These are phyloP conservation scores for Ustilago shanxiensis DNA, from an alignment of 1,284 basidiomycete species.

Conservation along the genomic window DNA sequence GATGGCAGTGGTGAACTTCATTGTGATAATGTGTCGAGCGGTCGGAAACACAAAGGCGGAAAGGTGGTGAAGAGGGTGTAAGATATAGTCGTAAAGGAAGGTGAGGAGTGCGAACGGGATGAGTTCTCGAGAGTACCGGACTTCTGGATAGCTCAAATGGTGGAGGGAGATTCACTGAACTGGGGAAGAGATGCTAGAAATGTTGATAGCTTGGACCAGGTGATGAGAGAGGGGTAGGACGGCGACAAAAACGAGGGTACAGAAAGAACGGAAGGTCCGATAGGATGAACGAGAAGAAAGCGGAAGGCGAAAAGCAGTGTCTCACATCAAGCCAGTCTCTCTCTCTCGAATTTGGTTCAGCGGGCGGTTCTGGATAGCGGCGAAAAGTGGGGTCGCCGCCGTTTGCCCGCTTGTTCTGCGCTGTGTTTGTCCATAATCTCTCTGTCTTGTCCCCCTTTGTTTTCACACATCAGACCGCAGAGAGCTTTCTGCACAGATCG, in stretches of 20 bases:
- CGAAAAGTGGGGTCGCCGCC: not conserved
- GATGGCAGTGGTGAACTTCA: constrained; percentile 58
- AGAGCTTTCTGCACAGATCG: not conserved
- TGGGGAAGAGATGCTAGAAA: too few relatives aligned
- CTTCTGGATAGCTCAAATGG: constrained; percentile 4
- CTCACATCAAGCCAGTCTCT: not conserved
- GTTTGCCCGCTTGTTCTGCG: not conserved
- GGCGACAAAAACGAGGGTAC: not conserved
- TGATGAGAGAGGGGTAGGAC: not conserved
- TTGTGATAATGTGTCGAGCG: constrained; percentile 12
- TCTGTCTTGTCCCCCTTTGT: not conserved
- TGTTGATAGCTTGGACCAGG: not conserved
- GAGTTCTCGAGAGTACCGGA: constrained; percentile 19
- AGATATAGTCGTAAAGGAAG: constrained; percentile 1
- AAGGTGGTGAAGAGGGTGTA: constrained; percentile 9
- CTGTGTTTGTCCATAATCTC: not conserved
- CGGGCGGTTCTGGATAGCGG: not conserved
- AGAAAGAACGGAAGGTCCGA: constrained; percentile 8
- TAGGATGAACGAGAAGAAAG: not conserved
- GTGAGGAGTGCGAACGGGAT: constrained; percentile 5
- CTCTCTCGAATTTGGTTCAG: not conserved
- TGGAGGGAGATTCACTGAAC: not conserved
- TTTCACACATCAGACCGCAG: not conserved
- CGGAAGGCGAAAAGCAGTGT: not conserved
- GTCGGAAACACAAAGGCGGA: not conserved